Evolutionary conservation across 2,329 filamentous ascomycete species (phyloP).

Genomic region (Xylaria sp.): DNA sequence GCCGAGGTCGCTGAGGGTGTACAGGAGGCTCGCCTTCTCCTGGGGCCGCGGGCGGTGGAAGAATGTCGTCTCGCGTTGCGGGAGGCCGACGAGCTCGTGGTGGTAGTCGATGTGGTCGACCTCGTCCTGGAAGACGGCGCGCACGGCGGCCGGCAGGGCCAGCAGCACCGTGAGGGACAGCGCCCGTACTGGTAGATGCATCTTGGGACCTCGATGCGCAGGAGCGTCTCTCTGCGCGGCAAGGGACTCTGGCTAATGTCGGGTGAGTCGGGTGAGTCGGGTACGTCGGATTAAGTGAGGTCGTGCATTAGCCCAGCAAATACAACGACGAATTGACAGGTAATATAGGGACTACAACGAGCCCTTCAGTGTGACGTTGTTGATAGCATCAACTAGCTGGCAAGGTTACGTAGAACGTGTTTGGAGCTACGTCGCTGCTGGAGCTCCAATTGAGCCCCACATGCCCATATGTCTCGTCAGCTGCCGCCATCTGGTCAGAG

Average conservation of each 20-base stretch:
- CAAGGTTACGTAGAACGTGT: too few relatives aligned
- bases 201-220: constrained; percentile 22
- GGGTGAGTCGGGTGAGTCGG: too few relatives aligned
- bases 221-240: constrained; percentile 14
- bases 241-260: constrained; percentile 6
- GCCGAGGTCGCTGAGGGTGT: constrained; percentile 83
- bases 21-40: constrained; percentile 86
- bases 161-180: constrained; percentile 39
- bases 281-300: constrained; percentile 5
- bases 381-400: too few relatives aligned
- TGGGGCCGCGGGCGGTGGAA: constrained; percentile 85
- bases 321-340: not conserved
- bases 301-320: constrained; percentile 5
- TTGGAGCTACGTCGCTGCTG: too few relatives aligned
- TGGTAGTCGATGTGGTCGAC: constrained; percentile 93
- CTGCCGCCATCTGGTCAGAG: too few relatives aligned
- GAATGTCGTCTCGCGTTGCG: constrained; percentile 83
- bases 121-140: constrained; percentile 85
- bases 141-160: constrained; percentile 52
- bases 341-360: not conserved
- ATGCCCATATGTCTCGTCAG: too few relatives aligned
- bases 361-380: not conserved
- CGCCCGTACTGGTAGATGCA: constrained; percentile 32
- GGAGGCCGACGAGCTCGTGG: constrained; percentile 82
- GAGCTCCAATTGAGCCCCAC: too few relatives aligned